Evolutionary conservation across 2,329 filamentous ascomycete species (phyloP), one percentile per base, ranked within the genome.

Genomic region (Trichoderma asperellum): DNA sequence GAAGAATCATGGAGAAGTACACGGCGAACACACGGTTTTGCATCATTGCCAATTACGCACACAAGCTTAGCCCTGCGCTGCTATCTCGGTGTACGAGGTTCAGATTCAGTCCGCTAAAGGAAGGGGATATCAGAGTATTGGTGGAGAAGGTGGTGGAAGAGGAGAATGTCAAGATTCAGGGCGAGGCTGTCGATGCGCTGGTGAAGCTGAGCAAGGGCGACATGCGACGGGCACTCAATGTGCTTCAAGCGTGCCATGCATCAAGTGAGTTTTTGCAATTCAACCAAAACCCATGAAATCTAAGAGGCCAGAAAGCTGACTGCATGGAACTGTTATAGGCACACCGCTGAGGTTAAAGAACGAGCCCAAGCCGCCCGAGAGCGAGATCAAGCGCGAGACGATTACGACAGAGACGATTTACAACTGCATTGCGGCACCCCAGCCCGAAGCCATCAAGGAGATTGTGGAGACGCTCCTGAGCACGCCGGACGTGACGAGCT

Each of bases 1-100:
- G 96, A 71, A 86, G 96, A 59, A 98, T 99, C 77, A 99, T 99
- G 96, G 96, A 99, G 79, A 97, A 97, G 82, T 99, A 99, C 83
- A 99, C 96, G 0, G 92, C 92, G 70, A 99, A 99, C 82, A 97
- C 96, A 2, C 87, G 96, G 64, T 99, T 99, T 83, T 98, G 95
- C 83, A 93, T 99, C 77, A 98, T 99, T 75, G 96, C 96, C 75
- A 99, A 99, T 82, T 99, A 99, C 81, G 96, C 96, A 35, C 96
- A 99, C 83, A 99, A 99, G 81, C 89, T 99, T 49, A 96, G 93
- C 14, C 95, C 96, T 0, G 96, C 96, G 0, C 85, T 99, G 55
- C 84, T 99, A 65, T 98, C 95, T 60, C 86, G 96, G 75, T 99
- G 96, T 81, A 99, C 96, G 11, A 86, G 96, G 47, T 99, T 99